phyloP scores from a whole-genome alignment of 2,329 filamentous ascomycete genomes.

The Coniochaeta hoffmannii region DNA sequence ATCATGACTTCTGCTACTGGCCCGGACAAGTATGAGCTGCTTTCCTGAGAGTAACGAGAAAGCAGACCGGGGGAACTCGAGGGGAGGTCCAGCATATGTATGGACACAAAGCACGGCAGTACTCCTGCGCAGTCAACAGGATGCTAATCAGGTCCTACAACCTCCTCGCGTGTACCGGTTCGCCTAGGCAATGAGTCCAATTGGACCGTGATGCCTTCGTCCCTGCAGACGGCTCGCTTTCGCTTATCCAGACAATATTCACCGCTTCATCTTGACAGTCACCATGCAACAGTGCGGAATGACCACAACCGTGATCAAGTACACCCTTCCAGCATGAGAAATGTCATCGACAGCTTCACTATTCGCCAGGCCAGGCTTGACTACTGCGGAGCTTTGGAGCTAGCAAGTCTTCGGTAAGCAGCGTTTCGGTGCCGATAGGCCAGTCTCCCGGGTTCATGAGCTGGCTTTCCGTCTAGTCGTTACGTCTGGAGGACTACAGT shows the following conservation, averaged over 20 bases:
- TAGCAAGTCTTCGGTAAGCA: background rate
- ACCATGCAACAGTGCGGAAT: background rate
- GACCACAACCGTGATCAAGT: background rate
- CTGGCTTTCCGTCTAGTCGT: background rate
- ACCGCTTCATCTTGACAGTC: slow-evolving; percentile 1
- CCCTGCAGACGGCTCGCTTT: background rate
- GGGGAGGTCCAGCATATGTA: background rate
- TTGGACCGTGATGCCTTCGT: background rate
- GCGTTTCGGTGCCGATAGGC: background rate
- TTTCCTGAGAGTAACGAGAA: background rate
- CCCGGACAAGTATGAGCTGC: background rate
- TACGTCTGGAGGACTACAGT: background rate
- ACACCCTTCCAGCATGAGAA: background rate
- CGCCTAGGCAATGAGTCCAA: background rate
- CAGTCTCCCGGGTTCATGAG: background rate
- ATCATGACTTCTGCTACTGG: background rate
- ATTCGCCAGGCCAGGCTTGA: background rate
- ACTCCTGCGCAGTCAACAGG: background rate
- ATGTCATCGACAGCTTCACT: background rate
- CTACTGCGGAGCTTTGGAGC: background rate
- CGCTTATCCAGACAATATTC: background rate
- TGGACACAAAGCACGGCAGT: slow-evolving; percentile 1
- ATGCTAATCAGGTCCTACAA: background rate
- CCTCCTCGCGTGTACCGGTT: slow-evolving; percentile 1
- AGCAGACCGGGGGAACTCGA: background rate